Evolutionary conservation across 495 filamentous ascomycete genomes (phyloP).

Genomic region (Extremus antarcticus): DNA sequence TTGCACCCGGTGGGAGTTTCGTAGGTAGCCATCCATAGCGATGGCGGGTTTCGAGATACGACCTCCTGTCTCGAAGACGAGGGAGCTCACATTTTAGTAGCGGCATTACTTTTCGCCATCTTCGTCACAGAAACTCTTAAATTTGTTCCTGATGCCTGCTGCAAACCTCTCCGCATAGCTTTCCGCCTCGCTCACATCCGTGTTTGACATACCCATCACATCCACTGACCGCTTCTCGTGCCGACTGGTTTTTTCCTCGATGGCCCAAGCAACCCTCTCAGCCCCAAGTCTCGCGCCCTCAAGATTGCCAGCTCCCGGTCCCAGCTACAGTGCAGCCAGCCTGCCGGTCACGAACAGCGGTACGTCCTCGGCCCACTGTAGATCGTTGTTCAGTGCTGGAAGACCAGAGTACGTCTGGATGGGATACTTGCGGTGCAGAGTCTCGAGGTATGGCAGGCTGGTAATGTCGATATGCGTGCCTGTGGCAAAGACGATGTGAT

Average conservation of each 20-base stretch:
- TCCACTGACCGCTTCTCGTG: neutral
- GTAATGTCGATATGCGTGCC: no score
- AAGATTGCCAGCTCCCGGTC: constrained; percentile 51
- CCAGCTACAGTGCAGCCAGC: constrained; percentile 46
- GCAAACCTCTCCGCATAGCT: neutral
- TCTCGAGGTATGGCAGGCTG: constrained; percentile 38
- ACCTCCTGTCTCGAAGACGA: no score
- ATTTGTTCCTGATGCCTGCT: neutral
- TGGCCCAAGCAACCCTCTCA: constrained; percentile 50
- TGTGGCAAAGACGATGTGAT: constrained; percentile 60
- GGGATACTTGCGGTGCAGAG: constrained; percentile 42
- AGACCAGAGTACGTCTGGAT: constrained; percentile 43
- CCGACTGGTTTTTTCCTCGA: constrained; percentile 34
- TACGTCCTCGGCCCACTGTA: constrained; percentile 49
- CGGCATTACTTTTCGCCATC: no score
- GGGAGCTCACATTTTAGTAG: no score
- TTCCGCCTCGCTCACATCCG: neutral
- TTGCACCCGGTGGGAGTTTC: no score
- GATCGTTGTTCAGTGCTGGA: constrained; percentile 52
- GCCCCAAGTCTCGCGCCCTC: constrained; percentile 53
- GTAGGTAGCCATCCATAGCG: no score
- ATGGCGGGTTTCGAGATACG: no score
- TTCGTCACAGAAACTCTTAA: no score
- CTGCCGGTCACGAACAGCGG: constrained; percentile 52
- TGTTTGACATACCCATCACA: neutral